Conservation (phyloP, 2,329 filamentous ascomycete genomes). For the Geosmithia flava region DNA sequence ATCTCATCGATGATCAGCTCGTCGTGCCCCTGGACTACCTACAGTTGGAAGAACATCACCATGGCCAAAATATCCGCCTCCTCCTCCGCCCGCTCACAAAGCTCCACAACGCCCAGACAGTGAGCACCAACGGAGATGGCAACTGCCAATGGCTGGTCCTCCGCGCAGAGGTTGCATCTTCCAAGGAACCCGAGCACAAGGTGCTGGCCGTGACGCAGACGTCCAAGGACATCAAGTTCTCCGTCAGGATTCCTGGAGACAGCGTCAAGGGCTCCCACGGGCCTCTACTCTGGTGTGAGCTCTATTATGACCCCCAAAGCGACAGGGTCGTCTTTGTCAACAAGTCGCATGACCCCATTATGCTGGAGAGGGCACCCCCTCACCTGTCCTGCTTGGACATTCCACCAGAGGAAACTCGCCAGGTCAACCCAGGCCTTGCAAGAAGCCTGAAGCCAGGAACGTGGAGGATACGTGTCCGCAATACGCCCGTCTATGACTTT, state of each 20-base stretch:
- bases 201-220: conserved; percentile 50
- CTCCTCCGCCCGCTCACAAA: conserved; percentile 41
- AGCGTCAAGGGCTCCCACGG: conserved; percentile 26
- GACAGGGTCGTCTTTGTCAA: conserved; percentile 46
- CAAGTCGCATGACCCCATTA: conserved; percentile 40
- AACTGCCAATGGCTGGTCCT: conserved; percentile 45
- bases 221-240: conserved; percentile 46
- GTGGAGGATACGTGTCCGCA: conserved; percentile 40
- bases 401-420: conserved; percentile 26
- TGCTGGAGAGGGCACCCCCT: conserved; percentile 21
- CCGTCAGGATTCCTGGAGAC: conserved; percentile 40
- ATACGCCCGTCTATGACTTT: conserved; percentile 41
- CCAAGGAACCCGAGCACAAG: conserved; percentile 40
- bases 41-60: conserved; percentile 35
- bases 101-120: conserved; percentile 37
- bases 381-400: conserved; percentile 21
- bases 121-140: conserved; percentile 39
- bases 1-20: conserved; percentile 28
- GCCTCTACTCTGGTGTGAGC: conserved; percentile 44
- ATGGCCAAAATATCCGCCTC: conserved; percentile 43
- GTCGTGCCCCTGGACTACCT: conserved; percentile 42
- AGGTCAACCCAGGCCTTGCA: conserved; percentile 29
- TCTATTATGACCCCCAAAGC: conserved; percentile 47
- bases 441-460: conserved; percentile 40
- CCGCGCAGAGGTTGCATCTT: conserved; percentile 38